Evolutionary conservation across 768 basidiomycete genomes (phyloP), one percentile per base, ranked within the genome.

Genomic region (Phallus indusiatus): DNA sequence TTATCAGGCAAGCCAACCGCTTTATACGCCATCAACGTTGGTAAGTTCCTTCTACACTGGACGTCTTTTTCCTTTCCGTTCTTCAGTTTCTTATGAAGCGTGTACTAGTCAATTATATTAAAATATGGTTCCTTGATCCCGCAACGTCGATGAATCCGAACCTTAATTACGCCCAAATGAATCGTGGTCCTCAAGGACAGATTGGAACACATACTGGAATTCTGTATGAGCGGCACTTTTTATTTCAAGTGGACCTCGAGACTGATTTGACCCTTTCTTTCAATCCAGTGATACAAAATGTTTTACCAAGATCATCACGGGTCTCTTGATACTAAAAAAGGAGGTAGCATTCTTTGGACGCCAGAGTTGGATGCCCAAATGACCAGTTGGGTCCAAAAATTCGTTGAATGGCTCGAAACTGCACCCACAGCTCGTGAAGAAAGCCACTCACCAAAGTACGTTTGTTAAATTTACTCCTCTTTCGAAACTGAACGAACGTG

Each of bases 141-240:
- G 58, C 65, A 5, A 81, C 80, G 3, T 69, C 64, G 12, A 79
- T 82, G 76, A 75, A 77, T 63, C 81, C 80, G 12, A 78, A 80
- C 67, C 70, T 82, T 65, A 74, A 81, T 58, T 83, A 71, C 62
- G 80, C 79, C 0, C 81, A 66, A 54, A 50, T 66, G 9, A 10
- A 47, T 3, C 64, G 65, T 8, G 65, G 65, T 28, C 64, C 65
- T 0, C 55, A 4, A 16, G 51, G 57, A 10, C 52, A 55, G 21
- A 55, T 18, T n/a, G 57, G 57, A 12, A 21, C 20, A 18, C 57
- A 55, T 55, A 59, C 57, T 47, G 56, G 62, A 22, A 55, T 63
- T 12, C 62, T 63, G 61, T 62, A 46, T 2, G n/a, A 50, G 2
- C n/a, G 12, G 4, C 10, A 18, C 14, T 51, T 34, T 34, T 51